Base-by-base conservation (phyloP, 2,329 filamentous ascomycete species). In the Exophiala oligosperma region DNA sequence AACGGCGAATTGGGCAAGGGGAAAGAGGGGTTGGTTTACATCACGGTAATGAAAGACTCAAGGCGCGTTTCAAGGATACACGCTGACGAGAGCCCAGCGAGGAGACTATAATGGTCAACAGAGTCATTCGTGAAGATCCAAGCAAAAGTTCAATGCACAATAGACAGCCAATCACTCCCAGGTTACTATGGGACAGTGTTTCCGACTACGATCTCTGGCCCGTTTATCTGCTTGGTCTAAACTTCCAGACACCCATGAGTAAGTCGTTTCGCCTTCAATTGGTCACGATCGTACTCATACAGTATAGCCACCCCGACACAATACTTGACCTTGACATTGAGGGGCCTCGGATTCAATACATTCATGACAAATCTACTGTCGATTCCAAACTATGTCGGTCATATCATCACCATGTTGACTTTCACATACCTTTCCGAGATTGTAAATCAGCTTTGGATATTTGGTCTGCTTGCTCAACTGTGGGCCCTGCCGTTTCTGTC, bases 31-130 rank as follows among this genome's bases (percentile, higher is more conserved):
- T 1, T 88, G 84, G 81, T 88, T 87, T 69, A 81, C 67, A 2
- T 81, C 85, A 46, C 76, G 80, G 60, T 63, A n/a, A 40, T 8
- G 29, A 35, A 8, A 17, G 17, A 17, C 5, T 9, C 29, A 35
- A 9, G 2, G 9, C 9, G 5, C 29, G 7, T 35, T 9, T 9
- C 9, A 9, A 4, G 29, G 29, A 35, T 35, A 4, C 7, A 35
- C n/a, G 14, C 24, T 23, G 21, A 41, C 9, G 38, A 17, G 5
- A 17, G 8, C 38, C 5, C 21, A 78, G 77, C 1, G 85, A 87
- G 58, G 83, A 87, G 65, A 75, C 76, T 52, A 87, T 87, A 64
- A 79, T 87, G 60, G 82, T 87, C 26, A 87, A 86, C 63, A 75
- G 84, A 1, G 74, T 84, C 8, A 73, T 80, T 5, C 71, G 77